Conservation (phyloP, 2,329 filamentous ascomycete genomes). For the Rutstroemia sydowiana region DNA sequence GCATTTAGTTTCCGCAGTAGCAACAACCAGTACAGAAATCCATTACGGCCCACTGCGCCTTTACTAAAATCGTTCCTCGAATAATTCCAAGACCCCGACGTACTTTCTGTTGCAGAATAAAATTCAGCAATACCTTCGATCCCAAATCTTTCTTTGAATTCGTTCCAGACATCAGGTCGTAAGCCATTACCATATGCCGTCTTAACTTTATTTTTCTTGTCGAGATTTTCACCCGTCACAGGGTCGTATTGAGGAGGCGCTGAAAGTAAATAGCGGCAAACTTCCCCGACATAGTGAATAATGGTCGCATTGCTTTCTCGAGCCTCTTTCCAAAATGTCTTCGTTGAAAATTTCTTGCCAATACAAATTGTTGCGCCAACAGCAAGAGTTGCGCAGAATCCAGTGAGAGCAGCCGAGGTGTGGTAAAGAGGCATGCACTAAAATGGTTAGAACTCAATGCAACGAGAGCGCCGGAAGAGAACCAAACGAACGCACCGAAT, state of each 20-base stretch:
- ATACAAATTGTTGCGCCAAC: constrained; percentile 61
- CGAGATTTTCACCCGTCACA: constrained; percentile 57
- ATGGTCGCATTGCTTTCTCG: constrained; percentile 63
- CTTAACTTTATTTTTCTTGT: constrained; percentile 65
- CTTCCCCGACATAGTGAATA: constrained; percentile 86
- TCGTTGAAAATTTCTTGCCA: constrained; percentile 70
- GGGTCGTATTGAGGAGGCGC: constrained; percentile 55
- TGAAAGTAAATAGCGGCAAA: constrained; percentile 72
- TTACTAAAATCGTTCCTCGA: constrained; percentile 63
- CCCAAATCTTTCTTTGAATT: constrained; percentile 73
- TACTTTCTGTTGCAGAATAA: constrained; percentile 71
- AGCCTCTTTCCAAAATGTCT: constrained; percentile 69
- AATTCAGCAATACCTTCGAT: constrained; percentile 71
- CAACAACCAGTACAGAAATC: constrained; percentile 51
- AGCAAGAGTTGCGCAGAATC: constrained; percentile 53
- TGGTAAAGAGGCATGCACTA: constrained; percentile 88
- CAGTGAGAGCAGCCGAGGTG: constrained; percentile 67
- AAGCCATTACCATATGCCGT: constrained; percentile 79
- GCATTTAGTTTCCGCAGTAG: constrained; percentile 40
- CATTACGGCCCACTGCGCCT: constrained; percentile 73
- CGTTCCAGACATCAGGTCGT: constrained; percentile 77
- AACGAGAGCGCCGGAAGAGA: neutral
- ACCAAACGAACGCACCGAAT: constrained; percentile 49
- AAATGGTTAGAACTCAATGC: constrained; percentile 14
- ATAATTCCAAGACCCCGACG: constrained; percentile 63